These are phyloP conservation scores for Boehmeria nivea DNA, from an alignment of 306 rosid species.

Conservation along the genomic window DNA sequence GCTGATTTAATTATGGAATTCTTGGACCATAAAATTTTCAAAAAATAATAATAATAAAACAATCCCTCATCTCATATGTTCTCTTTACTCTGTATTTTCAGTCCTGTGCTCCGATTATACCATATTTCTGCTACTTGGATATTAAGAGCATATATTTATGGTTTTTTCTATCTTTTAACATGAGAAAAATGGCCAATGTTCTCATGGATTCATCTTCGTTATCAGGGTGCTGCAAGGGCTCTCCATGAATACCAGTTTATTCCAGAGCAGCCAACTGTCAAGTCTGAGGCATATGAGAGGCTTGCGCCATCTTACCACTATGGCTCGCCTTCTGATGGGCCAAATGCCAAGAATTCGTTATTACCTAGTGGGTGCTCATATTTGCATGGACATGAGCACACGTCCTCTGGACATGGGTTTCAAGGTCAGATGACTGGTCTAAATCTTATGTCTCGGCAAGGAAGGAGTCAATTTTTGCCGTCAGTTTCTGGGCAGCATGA, in stretches of 20 bases:
- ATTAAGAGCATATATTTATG: too few species aligned
- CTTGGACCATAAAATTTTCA: too few species aligned
- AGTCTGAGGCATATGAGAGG: constrained; percentile 42
- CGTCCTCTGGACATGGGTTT: constrained; percentile 40
- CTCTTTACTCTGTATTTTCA: too few species aligned
- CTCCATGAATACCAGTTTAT: constrained; percentile 72
- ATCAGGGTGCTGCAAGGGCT: constrained; percentile 54
- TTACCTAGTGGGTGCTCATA: constrained; percentile 30
- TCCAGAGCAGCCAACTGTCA: constrained; percentile 69
- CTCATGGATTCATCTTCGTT: constrained; percentile 10
- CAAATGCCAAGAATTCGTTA: constrained; percentile 33
- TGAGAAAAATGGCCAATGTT: neutral
- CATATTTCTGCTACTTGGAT: too few species aligned
- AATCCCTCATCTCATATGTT: too few species aligned
- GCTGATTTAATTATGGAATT: too few species aligned
- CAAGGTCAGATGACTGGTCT: constrained; percentile 43
- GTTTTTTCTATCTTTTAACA: neutral
- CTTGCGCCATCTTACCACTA: constrained; percentile 35
- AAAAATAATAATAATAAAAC: too few species aligned
- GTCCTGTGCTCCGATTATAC: too few species aligned
- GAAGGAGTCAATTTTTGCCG: constrained; percentile 32
- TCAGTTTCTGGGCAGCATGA: constrained; percentile 41
- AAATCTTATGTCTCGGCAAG: constrained; percentile 46
- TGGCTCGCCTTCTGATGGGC: constrained; percentile 38
- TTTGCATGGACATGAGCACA: constrained; percentile 37